phyloP scores from a whole-genome alignment of 345 rosid genomes.

The Crucihimalaya himalaica region DNA sequence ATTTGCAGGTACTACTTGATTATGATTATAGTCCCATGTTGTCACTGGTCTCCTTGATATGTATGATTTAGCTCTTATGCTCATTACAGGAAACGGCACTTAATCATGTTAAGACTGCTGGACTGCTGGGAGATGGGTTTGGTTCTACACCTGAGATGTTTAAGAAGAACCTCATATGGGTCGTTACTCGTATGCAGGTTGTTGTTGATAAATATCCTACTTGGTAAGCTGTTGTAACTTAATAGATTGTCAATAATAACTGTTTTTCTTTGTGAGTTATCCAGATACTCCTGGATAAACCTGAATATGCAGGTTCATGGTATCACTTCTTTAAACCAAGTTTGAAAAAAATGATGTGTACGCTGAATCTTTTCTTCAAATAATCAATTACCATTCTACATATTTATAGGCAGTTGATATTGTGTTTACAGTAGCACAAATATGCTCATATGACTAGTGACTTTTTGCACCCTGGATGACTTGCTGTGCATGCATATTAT shows the following conservation, averaged over 20 bases:
- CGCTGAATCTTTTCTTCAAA: neutral
- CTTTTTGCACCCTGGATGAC: neutral
- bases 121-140: conserved; percentile 90
- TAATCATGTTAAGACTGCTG: conserved; percentile 85
- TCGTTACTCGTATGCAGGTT: conserved; percentile 89
- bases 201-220: conserved; percentile 93
- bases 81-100: conserved; percentile 85
- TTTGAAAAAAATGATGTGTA: neutral
- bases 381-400: neutral
- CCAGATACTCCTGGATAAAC: conserved; percentile 5
- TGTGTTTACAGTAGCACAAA: neutral
- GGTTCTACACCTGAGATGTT: conserved; percentile 97
- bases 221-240: conserved; percentile 57
- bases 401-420: neutral
- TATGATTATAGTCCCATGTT: neutral
- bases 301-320: neutral
- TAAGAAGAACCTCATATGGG: conserved; percentile 94
- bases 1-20: conserved; percentile 69
- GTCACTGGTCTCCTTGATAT: neutral
- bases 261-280: neutral
- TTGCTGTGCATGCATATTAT: conserved; percentile 5
- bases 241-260: neutral
- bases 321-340: neutral
- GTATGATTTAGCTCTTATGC: conserved; percentile 12
- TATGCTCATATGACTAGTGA: conserved; percentile 2